Evolutionary conservation across 495 filamentous ascomycete genomes (phyloP).

Genomic region (Clavariopsis aquatica): DNA sequence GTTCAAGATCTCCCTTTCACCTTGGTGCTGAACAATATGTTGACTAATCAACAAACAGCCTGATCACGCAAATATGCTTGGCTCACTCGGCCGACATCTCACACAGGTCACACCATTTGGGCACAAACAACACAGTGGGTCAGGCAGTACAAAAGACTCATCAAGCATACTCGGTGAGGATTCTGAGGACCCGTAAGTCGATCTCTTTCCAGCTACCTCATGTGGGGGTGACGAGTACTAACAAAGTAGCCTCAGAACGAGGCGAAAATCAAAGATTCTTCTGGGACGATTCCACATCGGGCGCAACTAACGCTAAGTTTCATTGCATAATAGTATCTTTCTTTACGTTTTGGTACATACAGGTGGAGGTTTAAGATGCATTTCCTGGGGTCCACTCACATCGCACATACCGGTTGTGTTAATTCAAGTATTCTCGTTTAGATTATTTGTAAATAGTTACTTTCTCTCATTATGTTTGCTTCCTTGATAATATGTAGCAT

Average conservation of each 20-base stretch:
- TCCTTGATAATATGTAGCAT: too few relatives aligned
- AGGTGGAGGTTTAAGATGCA: too few relatives aligned
- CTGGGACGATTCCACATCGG: slow-evolving; percentile 2
- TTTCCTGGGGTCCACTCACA: too few relatives aligned
- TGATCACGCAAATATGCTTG: slow-evolving; percentile 12
- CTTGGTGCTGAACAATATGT: too few relatives aligned
- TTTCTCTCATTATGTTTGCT: too few relatives aligned
- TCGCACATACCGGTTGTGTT: too few relatives aligned
- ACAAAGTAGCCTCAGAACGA: not conserved
- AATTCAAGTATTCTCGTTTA: too few relatives aligned
- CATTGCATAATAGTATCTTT: too few relatives aligned
- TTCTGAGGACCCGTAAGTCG: slow-evolving; percentile 47
- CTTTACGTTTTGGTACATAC: too few relatives aligned
- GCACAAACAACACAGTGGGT: not conserved
- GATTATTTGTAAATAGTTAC: too few relatives aligned
- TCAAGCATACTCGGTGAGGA: slow-evolving; percentile 35
- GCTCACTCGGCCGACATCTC: not conserved
- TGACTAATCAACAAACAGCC: not conserved
- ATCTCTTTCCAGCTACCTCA: not conserved
- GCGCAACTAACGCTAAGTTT: not conserved
- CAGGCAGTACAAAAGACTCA: slow-evolving; percentile 2
- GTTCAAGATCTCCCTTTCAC: not conserved
- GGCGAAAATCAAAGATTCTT: slow-evolving; percentile 6
- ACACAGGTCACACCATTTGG: slow-evolving; percentile 8
- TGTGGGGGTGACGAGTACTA: not conserved